Evolutionary conservation across 371 early-diverging fungal genomes (phyloP).

Genomic region (Chytridium lagenaria): DNA sequence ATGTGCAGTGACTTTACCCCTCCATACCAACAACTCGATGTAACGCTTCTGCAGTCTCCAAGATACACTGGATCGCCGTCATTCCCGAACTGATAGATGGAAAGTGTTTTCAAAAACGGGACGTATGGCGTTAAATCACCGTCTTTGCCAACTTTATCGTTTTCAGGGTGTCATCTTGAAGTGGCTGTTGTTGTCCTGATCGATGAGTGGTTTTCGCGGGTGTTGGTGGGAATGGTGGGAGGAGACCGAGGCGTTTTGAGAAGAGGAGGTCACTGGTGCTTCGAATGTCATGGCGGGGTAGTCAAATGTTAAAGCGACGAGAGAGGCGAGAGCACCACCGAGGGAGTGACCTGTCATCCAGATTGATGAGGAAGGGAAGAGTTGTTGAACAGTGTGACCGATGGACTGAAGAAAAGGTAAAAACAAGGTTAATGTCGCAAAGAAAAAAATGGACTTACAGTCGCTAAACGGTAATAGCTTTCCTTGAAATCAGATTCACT

Average conservation of each 20-base stretch:
- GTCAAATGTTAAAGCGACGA: conserved; percentile 85
- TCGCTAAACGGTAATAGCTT: conserved; percentile 79
- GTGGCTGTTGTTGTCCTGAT: no score
- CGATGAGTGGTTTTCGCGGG: conserved; percentile 66
- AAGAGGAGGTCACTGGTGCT: conserved; percentile 81
- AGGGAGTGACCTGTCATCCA: conserved; percentile 94
- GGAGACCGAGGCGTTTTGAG: conserved; percentile 79
- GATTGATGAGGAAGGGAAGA: conserved; percentile 69
- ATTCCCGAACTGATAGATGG: conserved; percentile 91
- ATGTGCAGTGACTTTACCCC: conserved; percentile 47
- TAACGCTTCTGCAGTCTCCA: conserved; percentile 83
- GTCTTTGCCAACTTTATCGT: neutral
- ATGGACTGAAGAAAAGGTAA: conserved; percentile 38
- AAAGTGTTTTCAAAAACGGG: conserved; percentile 57
- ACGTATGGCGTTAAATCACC: neutral
- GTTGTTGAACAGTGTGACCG: conserved; percentile 60
- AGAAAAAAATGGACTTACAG: conserved; percentile 46
- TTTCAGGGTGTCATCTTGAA: no score
- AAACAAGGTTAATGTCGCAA: neutral
- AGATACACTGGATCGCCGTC: conserved; percentile 92
- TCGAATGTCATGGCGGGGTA: conserved; percentile 88
- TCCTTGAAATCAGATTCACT: conserved; percentile 51
- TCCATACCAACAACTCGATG: conserved; percentile 80
- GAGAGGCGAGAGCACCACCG: conserved; percentile 82
- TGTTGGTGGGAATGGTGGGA: conserved; percentile 33